Evolutionary conservation across 2,329 filamentous ascomycete species (phyloP).

Genomic region (Nothophoma quercina): DNA sequence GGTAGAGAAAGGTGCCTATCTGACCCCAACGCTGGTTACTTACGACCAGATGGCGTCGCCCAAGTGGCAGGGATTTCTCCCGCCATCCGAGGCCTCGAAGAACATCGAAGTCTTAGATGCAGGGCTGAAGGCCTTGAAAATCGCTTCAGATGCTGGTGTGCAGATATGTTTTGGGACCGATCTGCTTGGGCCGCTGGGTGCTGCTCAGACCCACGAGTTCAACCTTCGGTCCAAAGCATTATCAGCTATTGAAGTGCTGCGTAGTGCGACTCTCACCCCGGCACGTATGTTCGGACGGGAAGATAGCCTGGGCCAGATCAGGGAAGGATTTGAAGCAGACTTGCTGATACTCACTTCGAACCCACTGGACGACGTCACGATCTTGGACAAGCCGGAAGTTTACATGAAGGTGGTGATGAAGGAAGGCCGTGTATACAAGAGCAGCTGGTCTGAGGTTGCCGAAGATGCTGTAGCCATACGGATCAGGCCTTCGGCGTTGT

Average conservation of each 20-base stretch:
- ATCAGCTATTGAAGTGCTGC: constrained; percentile 2
- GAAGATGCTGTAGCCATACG: constrained; percentile 3
- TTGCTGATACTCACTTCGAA: constrained; percentile 61
- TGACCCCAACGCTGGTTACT: constrained; percentile 15
- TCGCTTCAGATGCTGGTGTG: constrained; percentile 62
- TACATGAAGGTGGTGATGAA: constrained; percentile 62
- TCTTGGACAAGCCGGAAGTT: constrained; percentile 59
- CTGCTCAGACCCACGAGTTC: constrained; percentile 54
- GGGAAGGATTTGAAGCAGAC: constrained; percentile 61
- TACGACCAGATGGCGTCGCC: constrained; percentile 14
- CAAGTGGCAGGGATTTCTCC: constrained; percentile 6
- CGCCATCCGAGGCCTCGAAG: constrained; percentile 3
- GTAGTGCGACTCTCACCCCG: constrained; percentile 14
- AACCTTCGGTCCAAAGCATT: constrained; percentile 8
- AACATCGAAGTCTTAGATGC: constrained; percentile 7
- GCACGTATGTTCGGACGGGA: constrained; percentile 49
- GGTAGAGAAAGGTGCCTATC: constrained; percentile 49
- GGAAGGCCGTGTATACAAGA: constrained; percentile 57
- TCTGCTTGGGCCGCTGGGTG: constrained; percentile 59
- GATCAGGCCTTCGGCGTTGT: neutral
- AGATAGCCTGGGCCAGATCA: constrained; percentile 59
- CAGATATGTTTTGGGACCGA: constrained; percentile 65
- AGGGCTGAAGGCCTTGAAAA: constrained; percentile 30
- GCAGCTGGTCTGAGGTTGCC: constrained; percentile 25
- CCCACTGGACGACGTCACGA: constrained; percentile 63